Evolutionary conservation across 352 stramenopile genomes (phyloP).

Genomic region (Pythium utonaiense): DNA sequence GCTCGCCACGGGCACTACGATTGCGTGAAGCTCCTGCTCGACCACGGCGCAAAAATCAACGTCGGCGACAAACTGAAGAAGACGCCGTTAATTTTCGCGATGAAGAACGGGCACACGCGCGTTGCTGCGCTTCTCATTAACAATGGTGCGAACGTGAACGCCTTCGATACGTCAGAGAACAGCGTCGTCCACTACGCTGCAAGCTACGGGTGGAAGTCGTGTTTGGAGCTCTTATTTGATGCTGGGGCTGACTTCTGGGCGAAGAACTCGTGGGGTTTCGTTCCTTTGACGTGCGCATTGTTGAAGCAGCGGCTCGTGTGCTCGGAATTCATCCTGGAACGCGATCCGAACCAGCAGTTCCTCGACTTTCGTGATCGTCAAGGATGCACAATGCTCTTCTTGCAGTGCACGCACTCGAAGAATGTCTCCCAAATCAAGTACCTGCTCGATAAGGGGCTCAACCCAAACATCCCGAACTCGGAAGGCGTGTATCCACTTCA

Average conservation of each 20-base stretch:
- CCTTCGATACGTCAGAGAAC: constrained; percentile 73
- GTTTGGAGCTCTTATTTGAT: constrained; percentile 49
- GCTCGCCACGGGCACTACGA: constrained; percentile 54
- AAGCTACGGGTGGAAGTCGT: constrained; percentile 72
- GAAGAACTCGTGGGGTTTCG: constrained; percentile 72
- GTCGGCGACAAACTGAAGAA: constrained; percentile 73
- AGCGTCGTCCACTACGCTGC: constrained; percentile 73
- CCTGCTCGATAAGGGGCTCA: constrained; percentile 61
- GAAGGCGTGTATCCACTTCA: constrained; percentile 64
- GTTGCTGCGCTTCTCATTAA: constrained; percentile 62
- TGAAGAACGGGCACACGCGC: constrained; percentile 68
- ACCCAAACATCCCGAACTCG: constrained; percentile 63
- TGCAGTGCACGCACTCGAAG: constrained; percentile 74
- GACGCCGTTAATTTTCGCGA: constrained; percentile 66
- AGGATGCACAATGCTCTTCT: constrained; percentile 74
- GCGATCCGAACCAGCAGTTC: constrained; percentile 50
- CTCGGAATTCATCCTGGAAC: constrained; percentile 63
- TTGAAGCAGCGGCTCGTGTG: constrained; percentile 55
- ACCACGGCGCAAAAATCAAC: constrained; percentile 56
- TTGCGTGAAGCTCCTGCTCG: constrained; percentile 46
- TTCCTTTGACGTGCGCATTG: constrained; percentile 63
- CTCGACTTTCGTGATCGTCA: constrained; percentile 73
- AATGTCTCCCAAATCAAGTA: constrained; percentile 63
- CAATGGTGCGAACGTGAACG: constrained; percentile 67
- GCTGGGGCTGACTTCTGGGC: constrained; percentile 62